Conservation (phyloP, 1,139 yeast genomes). For the Saccharomyces hybrid region DNA sequence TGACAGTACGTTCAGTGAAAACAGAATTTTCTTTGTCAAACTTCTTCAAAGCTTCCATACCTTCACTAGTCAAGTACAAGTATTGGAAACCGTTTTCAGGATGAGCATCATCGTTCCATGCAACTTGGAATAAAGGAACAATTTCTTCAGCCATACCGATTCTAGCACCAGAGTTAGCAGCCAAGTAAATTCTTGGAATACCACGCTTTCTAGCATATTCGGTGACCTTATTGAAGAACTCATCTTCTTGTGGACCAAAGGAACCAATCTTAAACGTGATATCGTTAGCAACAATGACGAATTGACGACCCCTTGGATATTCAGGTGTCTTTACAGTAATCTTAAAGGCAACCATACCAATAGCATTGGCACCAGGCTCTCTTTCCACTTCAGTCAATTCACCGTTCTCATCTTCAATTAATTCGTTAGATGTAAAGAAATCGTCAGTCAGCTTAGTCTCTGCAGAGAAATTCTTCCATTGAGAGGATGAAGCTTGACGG, state of each 20-base stretch:
- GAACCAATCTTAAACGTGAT: constrained; percentile 97
- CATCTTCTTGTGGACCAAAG: constrained; percentile 95
- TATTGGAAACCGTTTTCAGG: constrained; percentile 86
- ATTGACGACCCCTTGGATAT: constrained; percentile 91
- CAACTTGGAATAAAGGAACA: constrained; percentile 79
- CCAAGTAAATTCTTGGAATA: constrained; percentile 86
- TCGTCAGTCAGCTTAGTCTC: constrained; percentile 62
- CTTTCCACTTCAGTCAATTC: constrained; percentile 80
- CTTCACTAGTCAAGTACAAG: constrained; percentile 71
- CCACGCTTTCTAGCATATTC: constrained; percentile 85
- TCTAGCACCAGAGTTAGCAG: constrained; percentile 98
- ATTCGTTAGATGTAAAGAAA: constrained; percentile 68
- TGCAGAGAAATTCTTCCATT: constrained; percentile 68
- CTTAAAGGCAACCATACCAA: constrained; percentile 98
- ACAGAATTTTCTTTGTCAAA: constrained; percentile 56
- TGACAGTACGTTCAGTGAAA: constrained; percentile 72
- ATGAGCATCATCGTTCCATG: constrained; percentile 73
- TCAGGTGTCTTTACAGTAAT: constrained; percentile 90
- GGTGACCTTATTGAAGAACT: constrained; percentile 83
- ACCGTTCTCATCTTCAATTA: constrained; percentile 74
- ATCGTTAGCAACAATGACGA: constrained; percentile 89
- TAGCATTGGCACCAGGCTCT: constrained; percentile 90
- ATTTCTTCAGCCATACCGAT: constrained; percentile 96
- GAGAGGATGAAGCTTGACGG: constrained; percentile 81
- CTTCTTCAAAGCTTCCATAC: constrained; percentile 50